Evolutionary conservation across 2,329 filamentous ascomycete genomes (phyloP).

Genomic region (Fusarium poae): DNA sequence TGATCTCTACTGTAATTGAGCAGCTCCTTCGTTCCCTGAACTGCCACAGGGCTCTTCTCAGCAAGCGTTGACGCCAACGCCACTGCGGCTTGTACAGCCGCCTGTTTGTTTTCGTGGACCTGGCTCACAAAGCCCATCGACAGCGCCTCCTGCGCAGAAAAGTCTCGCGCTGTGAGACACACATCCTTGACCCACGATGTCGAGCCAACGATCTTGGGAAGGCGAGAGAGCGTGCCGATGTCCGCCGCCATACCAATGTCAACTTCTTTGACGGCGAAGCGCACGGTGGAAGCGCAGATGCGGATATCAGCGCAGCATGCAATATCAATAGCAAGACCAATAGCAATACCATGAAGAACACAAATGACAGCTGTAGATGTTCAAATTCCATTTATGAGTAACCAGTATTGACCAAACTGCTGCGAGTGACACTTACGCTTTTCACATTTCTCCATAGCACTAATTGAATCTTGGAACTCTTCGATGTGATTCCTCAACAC

Average conservation of each 20-base stretch:
- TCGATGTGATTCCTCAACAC: conserved; percentile 75
- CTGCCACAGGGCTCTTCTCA: conserved; percentile 87
- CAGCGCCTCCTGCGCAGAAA: conserved; percentile 76
- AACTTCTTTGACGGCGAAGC: conserved; percentile 82
- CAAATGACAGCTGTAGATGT: conserved; percentile 76
- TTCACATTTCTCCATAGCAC: conserved; percentile 84
- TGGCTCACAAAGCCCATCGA: conserved; percentile 77
- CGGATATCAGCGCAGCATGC: conserved; percentile 78
- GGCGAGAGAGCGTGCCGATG: conserved; percentile 78
- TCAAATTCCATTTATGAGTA: conserved; percentile 32
- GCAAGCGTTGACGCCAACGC: conserved; percentile 75
- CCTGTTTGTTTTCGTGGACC: conserved; percentile 73
- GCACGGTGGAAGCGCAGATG: conserved; percentile 69
- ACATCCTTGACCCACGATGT: conserved; percentile 85
- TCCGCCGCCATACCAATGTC: conserved; percentile 86
- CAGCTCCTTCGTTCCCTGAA: conserved; percentile 88
- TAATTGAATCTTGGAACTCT: conserved; percentile 85
- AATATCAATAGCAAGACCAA: conserved; percentile 84
- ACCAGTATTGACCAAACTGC: background rate
- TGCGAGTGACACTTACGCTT: conserved; percentile 72
- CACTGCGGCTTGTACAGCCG: conserved; percentile 72
- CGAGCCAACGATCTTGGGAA: conserved; percentile 79
- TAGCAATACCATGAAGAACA: conserved; percentile 81
- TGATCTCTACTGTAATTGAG: conserved; percentile 86
- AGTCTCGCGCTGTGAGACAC: conserved; percentile 76